Percentiles rank a stretch among this genome's conserved stretches.
These are phyloP conservation scores for Pyrenophora graminea DNA, from an alignment of 2,329 filamentous ascomycete species.

Conservation along the genomic window DNA sequence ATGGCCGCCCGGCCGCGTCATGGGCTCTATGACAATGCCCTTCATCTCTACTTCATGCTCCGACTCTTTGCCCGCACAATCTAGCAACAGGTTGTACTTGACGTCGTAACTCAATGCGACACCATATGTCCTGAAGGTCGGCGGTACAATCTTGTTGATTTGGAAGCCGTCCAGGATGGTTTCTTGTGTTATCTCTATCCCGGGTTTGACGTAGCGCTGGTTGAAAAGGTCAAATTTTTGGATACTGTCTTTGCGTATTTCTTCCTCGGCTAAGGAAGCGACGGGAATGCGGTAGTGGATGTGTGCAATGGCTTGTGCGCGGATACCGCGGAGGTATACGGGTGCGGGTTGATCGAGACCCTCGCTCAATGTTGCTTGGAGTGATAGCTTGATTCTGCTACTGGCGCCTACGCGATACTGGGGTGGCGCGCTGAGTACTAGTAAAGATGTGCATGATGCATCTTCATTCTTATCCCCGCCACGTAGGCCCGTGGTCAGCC, in stretches of 20 bases:
- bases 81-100: constrained; percentile 22
- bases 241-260: constrained; percentile 12
- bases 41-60: constrained; percentile 22
- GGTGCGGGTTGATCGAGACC: constrained; percentile 11
- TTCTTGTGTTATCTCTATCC: constrained; percentile 13
- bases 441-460: constrained; percentile 15
- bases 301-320: constrained; percentile 19
- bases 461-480: constrained; percentile 15
- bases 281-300: constrained; percentile 22
- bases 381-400: constrained; percentile 18
- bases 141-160: constrained; percentile 21
- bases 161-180: constrained; percentile 16
- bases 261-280: constrained; percentile 8
- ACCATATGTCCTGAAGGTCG: constrained; percentile 27
- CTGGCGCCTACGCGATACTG: constrained; percentile 18
- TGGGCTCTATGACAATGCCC: constrained; percentile 20
- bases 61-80: constrained; percentile 25
- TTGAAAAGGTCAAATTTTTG: constrained; percentile 27
- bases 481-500: constrained; percentile 14
- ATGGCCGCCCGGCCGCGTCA: constrained; percentile 22
- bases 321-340: constrained; percentile 26
- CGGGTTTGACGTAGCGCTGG: constrained; percentile 25
- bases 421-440: constrained; percentile 17
- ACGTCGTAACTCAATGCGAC: constrained; percentile 23
- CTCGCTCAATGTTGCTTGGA: constrained; percentile 14